Evolutionary conservation across 306 rosid genomes (phyloP).

Genomic region (Luffa acutangula): DNA sequence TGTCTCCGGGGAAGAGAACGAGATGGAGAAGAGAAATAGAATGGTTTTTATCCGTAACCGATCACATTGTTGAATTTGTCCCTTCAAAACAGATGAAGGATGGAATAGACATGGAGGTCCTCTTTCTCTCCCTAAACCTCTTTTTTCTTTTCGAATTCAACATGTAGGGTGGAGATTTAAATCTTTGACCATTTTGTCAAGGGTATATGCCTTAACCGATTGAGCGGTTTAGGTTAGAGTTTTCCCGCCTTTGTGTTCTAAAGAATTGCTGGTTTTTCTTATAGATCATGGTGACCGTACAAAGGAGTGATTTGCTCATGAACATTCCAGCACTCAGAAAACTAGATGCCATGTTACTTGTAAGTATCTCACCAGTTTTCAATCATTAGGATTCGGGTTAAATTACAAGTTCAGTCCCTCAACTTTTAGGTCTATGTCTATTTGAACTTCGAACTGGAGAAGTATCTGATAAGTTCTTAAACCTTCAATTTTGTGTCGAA

Average conservation of each 20-base stretch:
- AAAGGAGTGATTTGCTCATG: conserved; percentile 73
- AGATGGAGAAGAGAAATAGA: conserved; percentile 86
- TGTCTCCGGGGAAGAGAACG: conserved; percentile 49
- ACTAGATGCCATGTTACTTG: conserved; percentile 83
- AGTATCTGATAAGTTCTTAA: too few relatives aligned
- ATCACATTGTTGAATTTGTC: conserved; percentile 78
- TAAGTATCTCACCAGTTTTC: conserved; percentile 21
- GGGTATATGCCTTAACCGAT: neutral
- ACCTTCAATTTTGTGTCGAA: too few relatives aligned
- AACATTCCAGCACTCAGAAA: conserved; percentile 76
- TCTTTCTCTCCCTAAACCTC: neutral
- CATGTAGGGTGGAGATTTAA: too few relatives aligned
- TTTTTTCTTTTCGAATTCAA: neutral
- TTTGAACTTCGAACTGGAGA: too few relatives aligned
- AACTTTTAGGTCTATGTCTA: too few relatives aligned
- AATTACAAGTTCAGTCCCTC: too few relatives aligned
- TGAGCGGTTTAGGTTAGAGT: too few relatives aligned
- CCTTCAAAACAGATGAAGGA: conserved; percentile 64
- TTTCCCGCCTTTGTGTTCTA: neutral
- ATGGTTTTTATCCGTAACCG: conserved; percentile 84
- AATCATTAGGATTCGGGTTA: too few relatives aligned
- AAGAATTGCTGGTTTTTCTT: neutral
- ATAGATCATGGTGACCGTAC: conserved; percentile 86
- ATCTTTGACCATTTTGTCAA: neutral
- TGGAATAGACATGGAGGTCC: conserved; percentile 80